Base-by-base conservation (phyloP, 2,329 filamentous ascomycete genomes). In the Aspergillus vadensis region DNA sequence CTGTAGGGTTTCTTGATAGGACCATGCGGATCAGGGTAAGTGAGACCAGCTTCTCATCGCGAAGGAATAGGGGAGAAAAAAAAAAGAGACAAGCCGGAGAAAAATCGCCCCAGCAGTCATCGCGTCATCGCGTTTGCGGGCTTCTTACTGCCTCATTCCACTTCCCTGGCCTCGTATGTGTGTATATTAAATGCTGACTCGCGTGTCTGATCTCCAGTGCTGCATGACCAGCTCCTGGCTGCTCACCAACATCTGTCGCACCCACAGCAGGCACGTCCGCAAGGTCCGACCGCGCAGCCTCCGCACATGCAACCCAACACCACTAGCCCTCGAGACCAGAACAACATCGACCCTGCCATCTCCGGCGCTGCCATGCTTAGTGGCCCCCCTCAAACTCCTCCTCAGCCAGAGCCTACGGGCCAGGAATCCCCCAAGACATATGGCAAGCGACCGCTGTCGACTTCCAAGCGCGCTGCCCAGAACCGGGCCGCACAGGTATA, bases 401-500 rank as follows among this genome's bases (percentile, higher is more conserved):
- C 71, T 27, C 68, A 72, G 47, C 65, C 70, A 23, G 61, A 71
- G 43, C 17, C 72, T 58, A 38, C 69, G 4, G 68, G 64, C 15
- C 70, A 73, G 62, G 80, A 90, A 64, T 85, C 88, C 64, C 84
- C 88, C 55, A 94, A 95, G 78, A 88, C 88, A 12, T 80, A 80
- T 61, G 82, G 82, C 57, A 96, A 97, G 78, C 86, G 95, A 57
- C 94, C 97, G 78, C 81, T 99, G 62, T 97, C 93, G 25, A 95
- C 93, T 48, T 97, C 92, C 39, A 99, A 98, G 81, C 90, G 95
- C 67, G 95, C 95, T 27, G 95, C 95, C 9, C 95, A 99, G 75
- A 99, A 99, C 74, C 85, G 95, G 74, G 95, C 94, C 69, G 95
- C 95, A 57, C 95, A 99, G 88, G 95, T 97, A 85, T 9, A 73